Percentiles rank a stretch among this genome's conserved stretches.
phyloP scores from a whole-genome alignment of 2,329 filamentous ascomycete genomes.

The Fusarium armeniacum region DNA sequence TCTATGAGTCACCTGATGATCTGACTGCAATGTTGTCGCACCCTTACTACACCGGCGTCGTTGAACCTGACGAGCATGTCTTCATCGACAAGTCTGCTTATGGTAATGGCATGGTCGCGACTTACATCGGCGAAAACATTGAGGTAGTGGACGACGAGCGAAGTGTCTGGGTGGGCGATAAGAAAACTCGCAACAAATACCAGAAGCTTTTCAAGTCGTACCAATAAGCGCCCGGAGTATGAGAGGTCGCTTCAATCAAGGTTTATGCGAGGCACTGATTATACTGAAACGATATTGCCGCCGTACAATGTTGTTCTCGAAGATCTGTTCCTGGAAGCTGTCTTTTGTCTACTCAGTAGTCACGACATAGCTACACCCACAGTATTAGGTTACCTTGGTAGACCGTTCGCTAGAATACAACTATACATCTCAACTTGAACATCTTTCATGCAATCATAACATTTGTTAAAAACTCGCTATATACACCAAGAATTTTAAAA shows the following conservation, averaged over 20 bases:
- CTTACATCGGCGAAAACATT: slow-evolving; percentile 44
- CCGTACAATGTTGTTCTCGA: neutral
- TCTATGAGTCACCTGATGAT: slow-evolving; percentile 45
- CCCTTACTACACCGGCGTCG: slow-evolving; percentile 50
- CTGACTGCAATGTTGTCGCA: slow-evolving; percentile 48
- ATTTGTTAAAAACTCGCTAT: neutral
- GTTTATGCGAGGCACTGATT: accelerated
- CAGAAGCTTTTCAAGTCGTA: slow-evolving; percentile 47
- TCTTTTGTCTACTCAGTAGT: accelerated
- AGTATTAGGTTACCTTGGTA: neutral
- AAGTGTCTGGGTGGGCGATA: slow-evolving; percentile 48
- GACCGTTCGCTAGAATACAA: neutral
- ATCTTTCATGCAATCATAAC: neutral
- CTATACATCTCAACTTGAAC: neutral
- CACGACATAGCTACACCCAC: neutral
- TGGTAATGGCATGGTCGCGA: slow-evolving; percentile 50
- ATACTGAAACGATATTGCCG: neutral
- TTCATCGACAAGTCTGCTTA: slow-evolving; percentile 52
- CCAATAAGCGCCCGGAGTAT: neutral
- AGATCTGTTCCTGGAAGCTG: neutral
- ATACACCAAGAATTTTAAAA: neutral
- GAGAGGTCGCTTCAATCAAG: neutral
- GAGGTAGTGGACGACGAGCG: slow-evolving; percentile 44
- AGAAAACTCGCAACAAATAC: slow-evolving; percentile 34
- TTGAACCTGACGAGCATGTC: slow-evolving; percentile 50